These are phyloP conservation scores for Yamadazyma sp. DNA, from an alignment of 805 yeast species.

Conservation along the genomic window DNA sequence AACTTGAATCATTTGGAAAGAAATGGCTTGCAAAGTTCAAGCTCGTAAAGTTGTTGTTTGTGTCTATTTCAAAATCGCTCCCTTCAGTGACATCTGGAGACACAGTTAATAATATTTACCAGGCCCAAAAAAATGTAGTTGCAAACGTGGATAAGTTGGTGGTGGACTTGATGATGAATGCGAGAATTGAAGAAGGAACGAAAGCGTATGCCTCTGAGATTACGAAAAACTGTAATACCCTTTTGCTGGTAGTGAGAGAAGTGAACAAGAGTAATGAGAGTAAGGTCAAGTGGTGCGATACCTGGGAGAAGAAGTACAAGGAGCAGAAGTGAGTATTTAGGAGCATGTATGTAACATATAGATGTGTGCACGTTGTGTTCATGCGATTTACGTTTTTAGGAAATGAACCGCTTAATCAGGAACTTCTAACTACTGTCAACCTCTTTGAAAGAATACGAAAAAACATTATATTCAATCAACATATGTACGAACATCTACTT, in stretches of 20 bases:
- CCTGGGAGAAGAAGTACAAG: constrained; percentile 51
- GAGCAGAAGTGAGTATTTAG: background rate
- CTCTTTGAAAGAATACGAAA: no score
- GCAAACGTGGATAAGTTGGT: constrained; percentile 57
- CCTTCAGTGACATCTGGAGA: constrained; percentile 45
- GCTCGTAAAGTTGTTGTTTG: constrained; percentile 56
- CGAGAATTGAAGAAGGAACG: constrained; percentile 39
- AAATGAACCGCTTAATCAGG: no score
- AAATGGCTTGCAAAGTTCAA: constrained; percentile 55
- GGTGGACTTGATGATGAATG: constrained; percentile 53
- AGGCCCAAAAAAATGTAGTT: constrained; percentile 42
- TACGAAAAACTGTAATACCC: constrained; percentile 25
- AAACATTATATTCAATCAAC: no score
- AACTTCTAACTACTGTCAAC: no score
- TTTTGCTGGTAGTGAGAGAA: constrained; percentile 40
- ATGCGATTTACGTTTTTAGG: no score
- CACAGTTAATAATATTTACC: constrained; percentile 48
- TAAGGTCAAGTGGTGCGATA: constrained; percentile 56
- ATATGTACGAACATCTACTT: no score
- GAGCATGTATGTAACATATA: no score
- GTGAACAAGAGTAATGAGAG: constrained; percentile 51
- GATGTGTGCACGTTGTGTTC: no score
- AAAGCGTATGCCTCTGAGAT: constrained; percentile 23
- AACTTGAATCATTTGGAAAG: constrained; percentile 41
- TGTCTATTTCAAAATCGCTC: constrained; percentile 58